Percentiles rank a stretch among this genome's conserved stretches.
phyloP scores from a whole-genome alignment of 441 rosid species.

The Daphne laureola region DNA sequence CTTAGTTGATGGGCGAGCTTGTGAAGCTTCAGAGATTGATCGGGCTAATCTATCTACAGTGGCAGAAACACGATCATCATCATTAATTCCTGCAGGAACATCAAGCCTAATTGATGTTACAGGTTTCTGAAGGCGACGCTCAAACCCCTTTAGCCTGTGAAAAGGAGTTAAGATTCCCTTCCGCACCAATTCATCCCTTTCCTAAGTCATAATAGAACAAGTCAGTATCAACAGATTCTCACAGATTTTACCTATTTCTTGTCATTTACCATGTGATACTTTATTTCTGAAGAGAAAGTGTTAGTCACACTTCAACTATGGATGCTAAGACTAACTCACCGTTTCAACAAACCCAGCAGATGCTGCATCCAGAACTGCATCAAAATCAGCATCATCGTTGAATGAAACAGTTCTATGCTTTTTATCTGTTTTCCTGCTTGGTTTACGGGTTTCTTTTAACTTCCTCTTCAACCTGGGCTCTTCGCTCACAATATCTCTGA shows the following conservation, averaged over 20 bases:
- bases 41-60: conserved; percentile 55
- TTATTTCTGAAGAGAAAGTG: not conserved
- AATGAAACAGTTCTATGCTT: conserved; percentile 51
- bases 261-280: not conserved
- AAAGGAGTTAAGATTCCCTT: conserved; percentile 96
- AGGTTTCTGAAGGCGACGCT: conserved; percentile 72
- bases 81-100: conserved; percentile 28
- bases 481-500: conserved; percentile 58
- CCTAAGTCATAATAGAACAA: conserved; percentile 41
- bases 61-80: conserved; percentile 36
- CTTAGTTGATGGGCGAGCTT: conserved; percentile 80
- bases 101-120: conserved; percentile 29
- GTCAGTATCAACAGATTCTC: conserved; percentile 12
- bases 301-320: conserved; percentile 1
- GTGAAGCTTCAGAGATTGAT: conserved; percentile 58
- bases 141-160: conserved; percentile 88
- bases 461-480: conserved; percentile 47
- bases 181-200: conserved; percentile 93
- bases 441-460: conserved; percentile 34
- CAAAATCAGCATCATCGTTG: conserved; percentile 78
- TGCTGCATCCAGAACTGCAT: conserved; percentile 72
- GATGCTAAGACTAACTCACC: conserved; percentile 32
- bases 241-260: not conserved
- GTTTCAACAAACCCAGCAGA: conserved; percentile 92
- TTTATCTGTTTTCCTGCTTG: conserved; percentile 37